Evolutionary conservation across 495 filamentous ascomycete species (phyloP), one percentile per base, ranked within the genome.

Genomic region (Penicillium egyptiacum): DNA sequence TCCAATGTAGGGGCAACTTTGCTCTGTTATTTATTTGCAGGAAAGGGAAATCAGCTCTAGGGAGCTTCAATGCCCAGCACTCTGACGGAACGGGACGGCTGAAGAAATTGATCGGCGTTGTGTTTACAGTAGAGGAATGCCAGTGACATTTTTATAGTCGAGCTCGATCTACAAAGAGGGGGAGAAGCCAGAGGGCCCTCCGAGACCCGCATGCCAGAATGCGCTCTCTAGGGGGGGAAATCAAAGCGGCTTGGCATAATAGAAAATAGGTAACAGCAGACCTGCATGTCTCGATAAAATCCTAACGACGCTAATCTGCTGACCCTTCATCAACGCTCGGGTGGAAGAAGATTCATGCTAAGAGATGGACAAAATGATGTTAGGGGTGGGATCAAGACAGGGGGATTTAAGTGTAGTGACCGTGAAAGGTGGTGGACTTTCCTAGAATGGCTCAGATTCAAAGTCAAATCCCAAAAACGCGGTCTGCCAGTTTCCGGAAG

Each of bases 51-150:
- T 40, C 30, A 55, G 50, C 42, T 48, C 42, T 16, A 16, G 26
- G 42, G 20, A 51, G 39, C 50, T 53, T 45, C 31, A 42, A 47
- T 50, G 51, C 40, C 40, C 17, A 33, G 48, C 28, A 44, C 33
- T 46, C 47, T 57, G 57, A 58, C 22, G 51, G 56, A 42, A 50
- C 49, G 51, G 56, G 45, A 50, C 49, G 59, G 56, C 42, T 55
- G 60, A 44, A 53, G 40, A 55, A 49, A 44, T 47, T 57, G 71
- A 71, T 67, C 61, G 56, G 30, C 61, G 46, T 50, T 57, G 53
- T 75, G 71, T 61, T 66, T 63, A 65, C 59, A 35, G 61, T 4
- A 26, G 28, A 55, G 43, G 73, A 71, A 75, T 74, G 64, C 50
- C 59, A 66, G 60, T 53, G 56, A 64, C 61, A 64, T 62, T 71